Evolutionary conservation across 2,329 filamentous ascomycete species (phyloP), one percentile per base, ranked within the genome.

Genomic region (Tolypocladium ophioglossoides): DNA sequence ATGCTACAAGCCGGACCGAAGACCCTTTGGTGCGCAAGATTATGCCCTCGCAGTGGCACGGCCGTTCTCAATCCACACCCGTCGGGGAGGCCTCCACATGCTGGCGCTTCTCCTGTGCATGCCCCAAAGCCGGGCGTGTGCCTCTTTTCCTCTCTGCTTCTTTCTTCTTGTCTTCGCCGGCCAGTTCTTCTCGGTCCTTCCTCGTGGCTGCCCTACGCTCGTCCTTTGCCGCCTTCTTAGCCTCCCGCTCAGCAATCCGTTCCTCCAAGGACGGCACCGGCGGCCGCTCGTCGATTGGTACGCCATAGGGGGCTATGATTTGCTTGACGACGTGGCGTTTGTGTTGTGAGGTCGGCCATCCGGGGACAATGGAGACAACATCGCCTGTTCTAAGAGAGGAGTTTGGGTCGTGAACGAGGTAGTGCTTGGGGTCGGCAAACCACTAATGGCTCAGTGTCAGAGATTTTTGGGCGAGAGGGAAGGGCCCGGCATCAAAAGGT

Each of bases 361-460:
- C 84, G 6, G 83, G 78, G 9, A 77, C 75, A 62, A 92, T 87
- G 58, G 83, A 78, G 32, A 94, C 82, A 3, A 92, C 81, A 68
- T 94, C 89, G 65, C 89, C 89, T 51, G 80, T 79, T 55, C 84
- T 78, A 39, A 91, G 78, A 30, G 86, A 90, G 61, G 83, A 80
- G 68, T 82, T 82, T 32, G 89, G 89, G 69, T 94, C 89, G 74
- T 90, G 86, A 39, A 91, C 87, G 34, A 92, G 81, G 66, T 86
- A 79, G 60, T 82, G 79, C 59, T 78, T 75, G 24, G 81, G 79
- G 47, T 78, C 73, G 63, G 84, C 79, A 69, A 87, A 91, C 73
- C 67, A 72, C 72, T 73, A 78, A 14, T 8, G 18, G 14, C 24
- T 46, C 24, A 18, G 16, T 14, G 41, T 46, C 24, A 46, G 41